These are phyloP conservation scores for Geotrichum australiense DNA, from an alignment of 1,139 yeast genomes.

Conservation along the genomic window DNA sequence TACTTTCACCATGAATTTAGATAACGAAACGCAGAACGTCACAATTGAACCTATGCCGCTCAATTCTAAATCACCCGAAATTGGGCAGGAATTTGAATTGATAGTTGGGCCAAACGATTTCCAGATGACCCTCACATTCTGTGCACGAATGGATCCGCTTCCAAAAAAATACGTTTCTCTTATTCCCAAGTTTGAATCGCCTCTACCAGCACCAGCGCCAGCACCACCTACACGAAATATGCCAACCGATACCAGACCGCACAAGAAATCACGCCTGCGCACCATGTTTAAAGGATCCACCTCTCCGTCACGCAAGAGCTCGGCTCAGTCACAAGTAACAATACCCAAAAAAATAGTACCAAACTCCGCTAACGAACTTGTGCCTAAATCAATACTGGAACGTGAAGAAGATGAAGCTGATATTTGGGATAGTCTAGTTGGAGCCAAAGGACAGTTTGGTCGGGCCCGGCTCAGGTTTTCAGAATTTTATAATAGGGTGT, in stretches of 20 bases:
- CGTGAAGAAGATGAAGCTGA: constrained; percentile 20
- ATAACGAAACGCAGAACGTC: constrained; percentile 82
- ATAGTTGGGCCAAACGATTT: constrained; percentile 52
- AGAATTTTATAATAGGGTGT: constrained; percentile 52
- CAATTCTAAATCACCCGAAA: constrained; percentile 35
- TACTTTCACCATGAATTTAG: constrained; percentile 61
- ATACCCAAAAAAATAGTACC: too few relatives aligned
- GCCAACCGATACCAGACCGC: constrained; percentile 8
- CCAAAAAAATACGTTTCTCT: constrained; percentile 13
- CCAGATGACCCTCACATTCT: constrained; percentile 63
- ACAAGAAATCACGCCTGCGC: constrained; percentile 15
- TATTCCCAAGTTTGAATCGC: constrained; percentile 11
- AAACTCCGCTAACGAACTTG: too few relatives aligned
- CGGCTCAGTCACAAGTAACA: neutral
- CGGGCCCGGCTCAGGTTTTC: constrained; percentile 61
- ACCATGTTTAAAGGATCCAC: constrained; percentile 20
- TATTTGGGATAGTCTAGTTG: constrained; percentile 43
- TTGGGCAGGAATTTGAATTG: constrained; percentile 79
- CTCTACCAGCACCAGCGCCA: neutral
- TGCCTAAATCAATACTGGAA: too few relatives aligned
- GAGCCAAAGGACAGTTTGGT: constrained; percentile 83
- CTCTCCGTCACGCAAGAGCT: neutral
- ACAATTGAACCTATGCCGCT: constrained; percentile 60
- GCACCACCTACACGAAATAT: too few relatives aligned
- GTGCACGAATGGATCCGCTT: constrained; percentile 29